phyloP scores from a whole-genome alignment of 768 basidiomycete species.

The Antrodiella citrinella region DNA sequence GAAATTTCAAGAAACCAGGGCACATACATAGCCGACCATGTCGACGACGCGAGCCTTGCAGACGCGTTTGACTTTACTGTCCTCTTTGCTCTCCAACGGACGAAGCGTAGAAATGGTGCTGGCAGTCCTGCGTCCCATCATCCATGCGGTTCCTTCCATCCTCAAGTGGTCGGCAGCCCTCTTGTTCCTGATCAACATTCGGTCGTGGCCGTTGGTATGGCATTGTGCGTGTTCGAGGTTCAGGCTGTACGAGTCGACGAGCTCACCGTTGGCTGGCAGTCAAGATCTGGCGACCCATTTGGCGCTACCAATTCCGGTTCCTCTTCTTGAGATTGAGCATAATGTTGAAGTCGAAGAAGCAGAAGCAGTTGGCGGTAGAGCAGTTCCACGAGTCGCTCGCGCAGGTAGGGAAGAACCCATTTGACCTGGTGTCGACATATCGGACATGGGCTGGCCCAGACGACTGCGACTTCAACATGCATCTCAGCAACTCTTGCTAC shows the following conservation, averaged over 20 bases:
- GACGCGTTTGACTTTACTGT: not conserved
- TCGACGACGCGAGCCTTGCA: not conserved
- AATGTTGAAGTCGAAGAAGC: not conserved
- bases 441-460: conserved; percentile 54
- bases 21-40: too few relatives aligned
- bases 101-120: not conserved
- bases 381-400: conserved; percentile 41
- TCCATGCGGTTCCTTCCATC: conserved; percentile 3
- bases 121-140: not conserved
- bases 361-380: conserved; percentile 8
- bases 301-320: conserved; percentile 21
- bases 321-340: not conserved
- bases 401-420: conserved; percentile 51
- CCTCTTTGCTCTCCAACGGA: not conserved
- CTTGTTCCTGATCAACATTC: conserved; percentile 48
- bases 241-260: not conserved
- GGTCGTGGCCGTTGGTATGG: conserved; percentile 61
- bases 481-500: conserved; percentile 78
- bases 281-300: not conserved
- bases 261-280: not conserved
- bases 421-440: conserved; percentile 34
- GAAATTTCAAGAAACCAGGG: too few relatives aligned
- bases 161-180: conserved; percentile 37
- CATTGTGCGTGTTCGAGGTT: conserved; percentile 41
- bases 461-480: conserved; percentile 66